Conservation (phyloP, 2,329 filamentous ascomycete species). For the Thermomyces lanuginosus region DNA sequence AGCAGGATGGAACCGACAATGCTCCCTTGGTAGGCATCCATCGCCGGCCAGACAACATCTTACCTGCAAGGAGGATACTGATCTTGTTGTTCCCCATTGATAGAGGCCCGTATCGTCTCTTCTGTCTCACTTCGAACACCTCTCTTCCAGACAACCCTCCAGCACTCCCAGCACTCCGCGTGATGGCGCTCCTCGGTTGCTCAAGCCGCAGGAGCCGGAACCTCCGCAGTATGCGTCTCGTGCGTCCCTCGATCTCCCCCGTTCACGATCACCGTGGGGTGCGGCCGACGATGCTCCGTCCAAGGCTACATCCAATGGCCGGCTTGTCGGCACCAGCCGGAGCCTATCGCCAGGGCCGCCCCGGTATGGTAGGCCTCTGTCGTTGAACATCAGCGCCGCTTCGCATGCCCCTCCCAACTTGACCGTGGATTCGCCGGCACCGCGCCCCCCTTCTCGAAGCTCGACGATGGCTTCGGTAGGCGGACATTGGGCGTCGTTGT, state of each 20-base stretch:
- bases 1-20: constrained; percentile 19
- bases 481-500: constrained; percentile 47
- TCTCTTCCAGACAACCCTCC: constrained; percentile 22
- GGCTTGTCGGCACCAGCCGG: constrained; percentile 11
- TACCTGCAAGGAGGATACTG: constrained; percentile 5
- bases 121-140: constrained; percentile 33
- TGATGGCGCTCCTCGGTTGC: constrained; percentile 14
- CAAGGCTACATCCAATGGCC: constrained; percentile 10
- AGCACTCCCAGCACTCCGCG: constrained; percentile 12
- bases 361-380: constrained; percentile 41
- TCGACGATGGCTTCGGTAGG: constrained; percentile 32
- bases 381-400: constrained; percentile 26
- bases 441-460: constrained; percentile 25
- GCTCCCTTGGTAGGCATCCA: constrained; percentile 20
- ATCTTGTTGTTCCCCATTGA: constrained; percentile 4
- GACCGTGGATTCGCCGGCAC: constrained; percentile 29
- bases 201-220: constrained; percentile 20
- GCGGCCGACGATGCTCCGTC: constrained; percentile 10
- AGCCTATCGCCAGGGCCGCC: constrained; percentile 38
- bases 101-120: constrained; percentile 34
- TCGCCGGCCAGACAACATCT: background rate
- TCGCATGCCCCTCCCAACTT: constrained; percentile 27
- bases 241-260: constrained; percentile 28
- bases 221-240: constrained; percentile 16
- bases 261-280: constrained; percentile 24